phyloP scores from a whole-genome alignment of 129 eudicot genomes.

The Centella asiatica region DNA sequence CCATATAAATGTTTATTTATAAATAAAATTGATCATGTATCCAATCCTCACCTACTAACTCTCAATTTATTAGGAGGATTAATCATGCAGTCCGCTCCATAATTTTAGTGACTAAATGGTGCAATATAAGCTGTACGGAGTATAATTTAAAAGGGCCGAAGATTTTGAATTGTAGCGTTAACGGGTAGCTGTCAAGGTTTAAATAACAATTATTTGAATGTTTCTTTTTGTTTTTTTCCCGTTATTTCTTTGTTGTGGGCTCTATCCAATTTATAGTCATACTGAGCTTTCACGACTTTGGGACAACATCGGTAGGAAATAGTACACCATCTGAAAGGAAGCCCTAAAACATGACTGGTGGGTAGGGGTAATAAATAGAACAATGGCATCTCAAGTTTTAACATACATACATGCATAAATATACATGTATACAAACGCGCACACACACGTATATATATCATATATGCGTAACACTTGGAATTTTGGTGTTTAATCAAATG shows the following conservation, averaged over 20 bases:
- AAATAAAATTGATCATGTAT: too few species aligned
- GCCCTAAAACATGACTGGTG: neutral
- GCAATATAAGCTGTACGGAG: too few species aligned
- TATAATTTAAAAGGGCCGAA: too few species aligned
- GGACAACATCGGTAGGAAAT: constrained; percentile 12
- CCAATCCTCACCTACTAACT: too few species aligned
- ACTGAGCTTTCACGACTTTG: constrained; percentile 3
- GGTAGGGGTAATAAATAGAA: constrained; percentile 7
- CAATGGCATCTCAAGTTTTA: neutral
- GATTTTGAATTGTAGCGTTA: neutral
- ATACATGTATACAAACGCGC: too few species aligned
- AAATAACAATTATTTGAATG: neutral
- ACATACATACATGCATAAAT: neutral
- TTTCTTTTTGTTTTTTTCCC: neutral
- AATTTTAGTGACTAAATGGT: too few species aligned
- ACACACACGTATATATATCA: too few species aligned
- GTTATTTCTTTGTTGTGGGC: neutral
- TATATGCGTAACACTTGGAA: neutral
- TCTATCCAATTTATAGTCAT: constrained; percentile 1
- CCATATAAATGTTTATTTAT: too few species aligned
- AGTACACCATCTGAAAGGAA: constrained; percentile 10
- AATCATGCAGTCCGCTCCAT: neutral
- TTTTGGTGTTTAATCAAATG: too few species aligned
- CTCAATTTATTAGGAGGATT: neutral
- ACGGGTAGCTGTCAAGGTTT: neutral